A percentile compares a stretch with the other conserved stretches of the same genome.
Conservation (phyloP, 495 filamentous ascomycete genomes). For the Glonium stellatum region DNA sequence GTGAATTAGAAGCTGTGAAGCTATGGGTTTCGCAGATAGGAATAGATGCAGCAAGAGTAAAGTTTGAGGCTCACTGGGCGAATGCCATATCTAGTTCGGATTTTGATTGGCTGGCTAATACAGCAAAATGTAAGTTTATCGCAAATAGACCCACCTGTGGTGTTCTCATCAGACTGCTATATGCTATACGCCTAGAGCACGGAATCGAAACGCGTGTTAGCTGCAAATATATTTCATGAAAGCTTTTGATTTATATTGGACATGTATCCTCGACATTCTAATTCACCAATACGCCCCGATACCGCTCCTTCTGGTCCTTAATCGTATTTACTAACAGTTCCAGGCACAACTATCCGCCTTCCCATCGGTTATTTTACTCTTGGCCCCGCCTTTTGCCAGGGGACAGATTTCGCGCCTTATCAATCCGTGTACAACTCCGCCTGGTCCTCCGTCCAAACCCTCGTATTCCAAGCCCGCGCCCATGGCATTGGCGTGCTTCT, state of each 20-base stretch:
- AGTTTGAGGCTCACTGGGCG: constrained; percentile 47
- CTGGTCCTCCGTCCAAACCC: constrained; percentile 40
- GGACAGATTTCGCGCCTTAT: constrained; percentile 44
- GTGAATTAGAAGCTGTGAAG: constrained; percentile 45
- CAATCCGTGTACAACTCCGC: constrained; percentile 43
- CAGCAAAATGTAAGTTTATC: constrained; percentile 35
- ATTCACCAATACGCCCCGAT: background rate
- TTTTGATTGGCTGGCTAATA: constrained; percentile 41
- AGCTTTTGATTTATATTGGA: background rate
- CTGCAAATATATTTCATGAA: background rate
- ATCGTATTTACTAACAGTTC: background rate
- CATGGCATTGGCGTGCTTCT: constrained; percentile 47
- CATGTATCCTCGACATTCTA: background rate
- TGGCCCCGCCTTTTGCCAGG: constrained; percentile 40
- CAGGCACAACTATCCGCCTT: constrained; percentile 47
- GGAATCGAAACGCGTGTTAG: background rate
- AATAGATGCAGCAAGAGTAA: constrained; percentile 39
- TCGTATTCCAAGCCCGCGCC: constrained; percentile 37
- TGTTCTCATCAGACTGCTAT: background rate
- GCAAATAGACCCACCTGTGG: background rate
- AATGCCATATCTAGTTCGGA: constrained; percentile 42
- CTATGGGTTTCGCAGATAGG: constrained; percentile 39
- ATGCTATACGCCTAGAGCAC: too few species aligned
- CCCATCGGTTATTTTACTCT: constrained; percentile 53
- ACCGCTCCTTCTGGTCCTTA: background rate